Evolutionary conservation across 371 early-diverging fungal species (phyloP).

Genomic region (Rhizopus sp.): DNA sequence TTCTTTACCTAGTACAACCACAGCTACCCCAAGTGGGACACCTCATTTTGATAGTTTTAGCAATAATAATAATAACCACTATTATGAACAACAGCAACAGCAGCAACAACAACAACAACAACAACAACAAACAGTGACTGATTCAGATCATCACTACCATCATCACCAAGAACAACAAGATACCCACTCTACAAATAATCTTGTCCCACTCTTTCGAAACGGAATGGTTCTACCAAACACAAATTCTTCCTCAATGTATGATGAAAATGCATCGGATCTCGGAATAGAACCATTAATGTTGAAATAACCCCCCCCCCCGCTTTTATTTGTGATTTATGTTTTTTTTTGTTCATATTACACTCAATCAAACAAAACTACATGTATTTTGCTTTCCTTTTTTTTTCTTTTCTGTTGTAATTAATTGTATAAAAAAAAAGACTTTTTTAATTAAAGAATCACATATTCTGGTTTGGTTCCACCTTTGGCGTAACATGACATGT

Average conservation of each 20-base stretch:
- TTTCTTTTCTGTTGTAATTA: conserved; percentile 3
- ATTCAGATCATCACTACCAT: not conserved
- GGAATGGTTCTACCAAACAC: conserved; percentile 22
- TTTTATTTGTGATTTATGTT: not conserved
- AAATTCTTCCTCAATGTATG: conserved; percentile 28
- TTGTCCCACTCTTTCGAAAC: conserved; percentile 26
- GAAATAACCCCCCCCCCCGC: conserved; percentile 19
- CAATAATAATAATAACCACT: conserved; percentile 1
- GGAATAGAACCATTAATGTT: conserved; percentile 34
- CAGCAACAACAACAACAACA: conserved; percentile 4
- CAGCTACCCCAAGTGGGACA: not conserved
- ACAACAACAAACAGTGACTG: conserved; percentile 2
- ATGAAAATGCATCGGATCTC: conserved; percentile 25
- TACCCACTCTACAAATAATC: conserved; percentile 20
- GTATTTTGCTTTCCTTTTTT: not conserved
- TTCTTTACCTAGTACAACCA: conserved; percentile 2
- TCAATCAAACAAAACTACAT: not conserved
- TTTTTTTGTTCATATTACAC: too few relatives aligned
- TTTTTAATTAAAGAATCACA: too few relatives aligned
- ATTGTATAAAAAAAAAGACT: too few relatives aligned
- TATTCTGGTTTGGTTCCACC: too few relatives aligned
- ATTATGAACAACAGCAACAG: conserved; percentile 4
- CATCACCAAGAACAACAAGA: conserved; percentile 11
- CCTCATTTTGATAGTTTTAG: conserved; percentile 12
- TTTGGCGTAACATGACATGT: too few relatives aligned